Evolutionary conservation across 805 yeast species (phyloP), one percentile per base, ranked within the genome.

Genomic region (Torulaspora quercuum): DNA sequence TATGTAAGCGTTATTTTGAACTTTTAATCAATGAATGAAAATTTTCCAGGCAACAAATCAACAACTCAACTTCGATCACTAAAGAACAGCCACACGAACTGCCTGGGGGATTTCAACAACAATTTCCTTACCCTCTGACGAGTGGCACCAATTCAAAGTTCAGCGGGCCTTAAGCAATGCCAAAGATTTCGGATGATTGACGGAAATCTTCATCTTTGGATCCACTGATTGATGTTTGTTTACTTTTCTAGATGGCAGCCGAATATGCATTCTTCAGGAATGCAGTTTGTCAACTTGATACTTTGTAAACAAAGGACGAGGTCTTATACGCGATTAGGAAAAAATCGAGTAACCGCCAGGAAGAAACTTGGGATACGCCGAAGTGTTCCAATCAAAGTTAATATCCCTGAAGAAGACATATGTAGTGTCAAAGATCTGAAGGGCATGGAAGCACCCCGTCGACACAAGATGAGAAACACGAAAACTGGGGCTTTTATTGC

Each of bases 201-300:
- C n/a, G n/a, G n/a, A n/a, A n/a, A n/a, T n/a, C n/a, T 22, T 22
- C 10, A 22, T 22, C 25, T 22, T 22, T 13, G 25, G 12, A 6
- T 22, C 12, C 24, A 9, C 16, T 14, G 15, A 21, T 11, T 8
- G 25, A 8, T n/a, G n/a, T 9, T 11, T 18, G 5, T 20, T 19
- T 7, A 11, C n/a, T 21, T 17, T 11, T 11, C 4, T 24, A 11
- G 25, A 29, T 29, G 33, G 24, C 33, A 19, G 33, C 16, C 24
- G 29, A 19, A 15, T 11, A 9, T n/a, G 13, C 29, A 14, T 14
- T 2, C 13, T 26, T 26, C 29, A 26, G 11, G 29, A 26, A 26
- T 26, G 29, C 16, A 12, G 17, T 9, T 15, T 12, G 14, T 26
- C 17, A 26, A 2, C 14, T 2, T 26, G n/a, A n/a, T n/a, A n/a